Conservation (phyloP, 257 asterid species). For the Echium plantagineum region DNA sequence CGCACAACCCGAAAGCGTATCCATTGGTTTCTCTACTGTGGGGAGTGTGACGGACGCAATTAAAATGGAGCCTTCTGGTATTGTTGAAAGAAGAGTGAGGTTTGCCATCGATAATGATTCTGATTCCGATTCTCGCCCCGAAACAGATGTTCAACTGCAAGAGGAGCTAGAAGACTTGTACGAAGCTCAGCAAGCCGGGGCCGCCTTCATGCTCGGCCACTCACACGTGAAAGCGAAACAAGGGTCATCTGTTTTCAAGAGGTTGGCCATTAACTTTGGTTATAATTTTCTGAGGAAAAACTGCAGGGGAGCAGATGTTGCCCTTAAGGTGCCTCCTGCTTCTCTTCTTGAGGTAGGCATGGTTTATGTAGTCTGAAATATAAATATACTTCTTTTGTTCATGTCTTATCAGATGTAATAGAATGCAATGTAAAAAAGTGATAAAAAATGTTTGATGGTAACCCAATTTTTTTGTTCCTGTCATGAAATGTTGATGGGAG, state of each 20-base stretch:
- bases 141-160: conserved; percentile 26
- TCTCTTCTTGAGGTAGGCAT: conserved; percentile 94
- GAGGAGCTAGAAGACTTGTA: conserved; percentile 64
- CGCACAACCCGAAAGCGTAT: conserved; percentile 57
- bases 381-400: background rate
- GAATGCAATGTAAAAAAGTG: background rate
- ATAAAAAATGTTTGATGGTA: background rate
- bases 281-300: conserved; percentile 71
- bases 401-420: background rate
- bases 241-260: conserved; percentile 70
- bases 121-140: conserved; percentile 23
- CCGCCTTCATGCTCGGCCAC: conserved; percentile 77
- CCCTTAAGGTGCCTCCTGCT: conserved; percentile 90
- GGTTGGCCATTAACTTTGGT: conserved; percentile 66
- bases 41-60: conserved; percentile 38
- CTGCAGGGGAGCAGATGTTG: conserved; percentile 87
- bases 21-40: conserved; percentile 38
- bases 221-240: conserved; percentile 77
- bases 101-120: conserved; percentile 34
- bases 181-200: conserved; percentile 74
- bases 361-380: conserved; percentile 61
- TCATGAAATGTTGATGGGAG: too few relatives aligned
- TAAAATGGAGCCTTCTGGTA: conserved; percentile 28
- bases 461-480: too few relatives aligned
- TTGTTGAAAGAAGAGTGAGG: conserved; percentile 37